A percentile compares a stretch with the other conserved stretches of the same genome.
Evolutionary conservation across 1,284 basidiomycete genomes (phyloP).

Genomic region (Tilletia indica): DNA sequence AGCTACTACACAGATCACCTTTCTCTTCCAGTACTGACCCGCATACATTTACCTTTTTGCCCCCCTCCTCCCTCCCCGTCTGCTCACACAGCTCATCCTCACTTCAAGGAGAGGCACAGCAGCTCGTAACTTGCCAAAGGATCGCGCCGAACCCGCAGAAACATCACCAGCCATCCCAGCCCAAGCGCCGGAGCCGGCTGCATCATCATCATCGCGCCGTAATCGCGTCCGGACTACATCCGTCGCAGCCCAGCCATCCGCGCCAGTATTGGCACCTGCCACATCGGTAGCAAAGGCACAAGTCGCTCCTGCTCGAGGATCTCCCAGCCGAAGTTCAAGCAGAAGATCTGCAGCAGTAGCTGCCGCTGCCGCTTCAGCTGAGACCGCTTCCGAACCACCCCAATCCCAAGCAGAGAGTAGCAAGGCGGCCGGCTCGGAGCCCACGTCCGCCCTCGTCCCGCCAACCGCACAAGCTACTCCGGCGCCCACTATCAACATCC

Average conservation of each 20-base stretch:
- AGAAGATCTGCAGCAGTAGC: background rate
- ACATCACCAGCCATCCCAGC: too few relatives aligned
- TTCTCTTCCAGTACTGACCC: background rate
- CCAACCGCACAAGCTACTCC: background rate
- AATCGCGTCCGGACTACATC: too few relatives aligned
- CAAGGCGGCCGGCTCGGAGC: background rate
- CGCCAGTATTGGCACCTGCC: too few relatives aligned
- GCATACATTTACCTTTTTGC: background rate
- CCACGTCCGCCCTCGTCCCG: background rate
- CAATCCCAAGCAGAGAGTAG: too few relatives aligned
- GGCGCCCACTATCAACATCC: background rate
- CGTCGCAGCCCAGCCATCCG: too few relatives aligned
- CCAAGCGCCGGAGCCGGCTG: background rate
- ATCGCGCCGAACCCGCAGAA: background rate
- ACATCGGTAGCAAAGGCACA: background rate
- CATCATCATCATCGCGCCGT: background rate
- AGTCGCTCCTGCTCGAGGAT: background rate
- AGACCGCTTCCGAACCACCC: background rate
- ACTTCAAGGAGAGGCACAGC: conserved; percentile 14
- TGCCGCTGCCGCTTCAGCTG: background rate
- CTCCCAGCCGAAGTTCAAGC: background rate
- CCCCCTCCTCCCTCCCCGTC: background rate
- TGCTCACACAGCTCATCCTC: conserved; percentile 3
- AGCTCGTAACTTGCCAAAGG: conserved; percentile 6
- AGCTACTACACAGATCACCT: too few relatives aligned